Base-by-base conservation (phyloP, 108 stramenopile species). In the Nitzschia sp. region DNA sequence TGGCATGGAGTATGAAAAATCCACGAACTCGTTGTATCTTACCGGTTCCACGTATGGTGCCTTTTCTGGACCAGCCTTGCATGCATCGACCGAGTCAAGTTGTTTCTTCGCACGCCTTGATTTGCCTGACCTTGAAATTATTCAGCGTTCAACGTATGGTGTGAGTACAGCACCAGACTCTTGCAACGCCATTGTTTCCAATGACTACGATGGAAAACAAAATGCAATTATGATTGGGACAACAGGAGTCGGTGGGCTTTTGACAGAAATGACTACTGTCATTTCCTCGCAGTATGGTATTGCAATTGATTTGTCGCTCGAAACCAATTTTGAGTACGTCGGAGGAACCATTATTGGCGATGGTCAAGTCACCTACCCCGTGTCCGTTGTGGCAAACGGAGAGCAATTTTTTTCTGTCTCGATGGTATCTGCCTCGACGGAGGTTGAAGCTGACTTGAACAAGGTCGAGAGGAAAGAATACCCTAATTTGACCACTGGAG, bases 401-500 rank as follows among this genome's bases (percentile, higher is more conserved):
- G 29, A 69, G 25, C 38, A 48, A 10, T 57, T 64, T 17, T 76
- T 29, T 19, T 20, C 70, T 19, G 75, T 62, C 5, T 69, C 75
- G 37, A 70, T 76, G 75, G 50, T 51, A 10, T 76, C 75, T 5
- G 42, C 11, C 9, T 48, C 51, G 40, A 34, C 39, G 10, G 52
- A 57, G 24, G 64, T 76, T 37, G 44, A 17, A 14, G 51, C 75
- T 2, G 62, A 69, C 19, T 63, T 37, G 38, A 50, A 65, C 6
- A 65, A 57, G 38, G 51, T 44, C n/a, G 41, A 41, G 15, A 42
- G 38, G n/a, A 22, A 57, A 39, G 63, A 70, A 51, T 70, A 53
- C 19, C 75, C 75, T 3, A 76, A 76, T 51, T 60, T 76, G 7
- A 76, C 75, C 6, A 57, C 69, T 15, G 75, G 75, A 17, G 75